Base-by-base conservation (phyloP, 2,329 filamentous ascomycete genomes). In the Metarhizium sp. region DNA sequence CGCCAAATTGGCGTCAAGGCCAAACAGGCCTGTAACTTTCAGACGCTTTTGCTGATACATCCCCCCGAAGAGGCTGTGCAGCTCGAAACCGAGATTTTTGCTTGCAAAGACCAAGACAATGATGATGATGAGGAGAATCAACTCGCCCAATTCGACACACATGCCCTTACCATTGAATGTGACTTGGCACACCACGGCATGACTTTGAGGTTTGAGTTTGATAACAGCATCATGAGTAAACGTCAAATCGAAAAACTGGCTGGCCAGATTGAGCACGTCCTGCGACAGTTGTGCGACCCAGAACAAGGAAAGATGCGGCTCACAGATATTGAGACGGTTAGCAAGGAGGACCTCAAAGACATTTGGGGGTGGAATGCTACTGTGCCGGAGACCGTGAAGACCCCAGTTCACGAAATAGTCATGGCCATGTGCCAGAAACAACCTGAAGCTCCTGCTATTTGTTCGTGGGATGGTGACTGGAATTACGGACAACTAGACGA, bases 381-480 rank as follows among this genome's bases (percentile, higher is more conserved):
- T 40, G 52, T 47, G 7, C 55, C 55, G n/a, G 40, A 42, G 50
- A 45, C 55, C 5, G 50, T 59, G 10, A 18, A 51, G 14, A 42
- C 32, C 18, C 52, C 52, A 29, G 55, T 59, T 5, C 57, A 59
- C 50, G 55, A 59, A 6, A 34, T 59, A 13, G 49, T 59, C 18
- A 25, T 6, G 4, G 29, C 16, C 5, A 40, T n/a, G 8, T 43
- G 29, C 6, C 25, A n/a, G 25, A 32, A 40, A 20, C 51, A 51
- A 14, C 58, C 58, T 14, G 25, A 54, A n/a, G 56, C 56, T 20
- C 50, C 50, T 13, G 59, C 59, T 5, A 40, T 60, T 14, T 55
- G 51, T 20, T 54, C 59, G 6, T 61, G 59, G 59, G 63, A 77
- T 76, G 53, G 79, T 73, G 63, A 70, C 69, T 58, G 71, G 71